A percentile compares a stretch with the other conserved stretches of the same genome.
phyloP scores from a whole-genome alignment of 176 grass and related monocot species.

The Chrysopogon serrulatus region DNA sequence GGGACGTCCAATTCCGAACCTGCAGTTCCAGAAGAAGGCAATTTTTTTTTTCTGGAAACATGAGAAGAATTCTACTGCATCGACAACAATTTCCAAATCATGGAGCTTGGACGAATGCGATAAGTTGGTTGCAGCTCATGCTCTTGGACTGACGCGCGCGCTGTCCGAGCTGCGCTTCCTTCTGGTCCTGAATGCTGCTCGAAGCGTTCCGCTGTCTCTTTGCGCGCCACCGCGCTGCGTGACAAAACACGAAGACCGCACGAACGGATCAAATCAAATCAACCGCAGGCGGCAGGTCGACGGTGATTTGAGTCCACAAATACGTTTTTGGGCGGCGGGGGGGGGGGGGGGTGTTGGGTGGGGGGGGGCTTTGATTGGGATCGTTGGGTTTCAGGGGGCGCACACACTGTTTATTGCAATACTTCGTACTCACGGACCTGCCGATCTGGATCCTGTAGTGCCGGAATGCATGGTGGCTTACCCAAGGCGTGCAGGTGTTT shows the following conservation, averaged over 20 bases:
- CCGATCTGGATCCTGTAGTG: too few species aligned
- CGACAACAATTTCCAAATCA: neutral
- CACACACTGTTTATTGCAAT: too few species aligned
- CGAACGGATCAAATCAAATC: too few species aligned
- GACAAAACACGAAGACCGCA: too few species aligned
- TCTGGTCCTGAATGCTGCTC: neutral
- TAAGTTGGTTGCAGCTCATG: neutral
- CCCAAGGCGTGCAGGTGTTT: neutral
- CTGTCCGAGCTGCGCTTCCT: neutral
- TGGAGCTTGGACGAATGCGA: slow-evolving; percentile 9
- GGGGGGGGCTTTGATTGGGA: too few species aligned
- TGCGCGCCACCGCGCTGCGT: too few species aligned
- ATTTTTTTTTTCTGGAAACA: neutral
- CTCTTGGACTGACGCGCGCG: neutral
- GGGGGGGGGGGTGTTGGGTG: too few species aligned
- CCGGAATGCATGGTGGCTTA: neutral
- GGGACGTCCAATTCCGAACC: neutral
- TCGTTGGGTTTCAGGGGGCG: too few species aligned
- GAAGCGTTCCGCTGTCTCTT: neutral
- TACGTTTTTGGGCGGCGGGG: neutral
- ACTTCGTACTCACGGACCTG: too few species aligned
- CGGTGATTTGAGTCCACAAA: neutral
- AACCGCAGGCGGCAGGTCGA: too few species aligned
- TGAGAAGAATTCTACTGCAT: neutral
- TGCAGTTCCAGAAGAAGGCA: neutral